A percentile compares a stretch with the other conserved stretches of the same genome.
Conservation (phyloP, 208 protist genomes). For the Leishmania tarentolae region DNA sequence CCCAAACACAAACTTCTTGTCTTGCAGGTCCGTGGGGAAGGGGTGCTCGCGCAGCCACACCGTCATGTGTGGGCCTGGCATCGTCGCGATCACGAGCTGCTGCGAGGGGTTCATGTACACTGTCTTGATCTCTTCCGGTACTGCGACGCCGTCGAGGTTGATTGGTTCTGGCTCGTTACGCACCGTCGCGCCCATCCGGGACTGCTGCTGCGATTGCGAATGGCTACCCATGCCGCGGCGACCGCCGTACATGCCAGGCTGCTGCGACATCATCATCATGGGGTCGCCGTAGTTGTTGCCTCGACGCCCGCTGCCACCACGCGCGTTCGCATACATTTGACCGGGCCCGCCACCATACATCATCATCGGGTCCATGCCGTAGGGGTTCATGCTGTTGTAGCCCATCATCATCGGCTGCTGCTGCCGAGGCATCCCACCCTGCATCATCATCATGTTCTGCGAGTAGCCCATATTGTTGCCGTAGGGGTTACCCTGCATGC, state of each 20-base stretch:
- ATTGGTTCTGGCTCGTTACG: slow-evolving; percentile 66
- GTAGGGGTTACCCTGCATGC: slow-evolving; percentile 9
- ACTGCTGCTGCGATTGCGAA: slow-evolving; percentile 8
- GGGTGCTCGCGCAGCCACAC: slow-evolving; percentile 80
- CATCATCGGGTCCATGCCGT: slow-evolving; percentile 37
- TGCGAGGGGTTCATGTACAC: slow-evolving; percentile 75
- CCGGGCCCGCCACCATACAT: slow-evolving; percentile 23
- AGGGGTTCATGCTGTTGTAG: slow-evolving; percentile 17
- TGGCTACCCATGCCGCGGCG: slow-evolving; percentile 15
- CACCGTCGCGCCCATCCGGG: background rate
- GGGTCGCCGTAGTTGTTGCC: slow-evolving; percentile 25
- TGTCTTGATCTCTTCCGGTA: slow-evolving; percentile 65
- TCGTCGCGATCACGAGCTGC: slow-evolving; percentile 73
- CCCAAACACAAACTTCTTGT: slow-evolving; percentile 74
- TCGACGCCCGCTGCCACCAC: slow-evolving; percentile 9
- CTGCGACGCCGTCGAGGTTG: slow-evolving; percentile 32
- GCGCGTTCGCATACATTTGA: slow-evolving; percentile 21
- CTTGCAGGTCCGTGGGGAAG: slow-evolving; percentile 48
- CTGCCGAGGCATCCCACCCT: slow-evolving; percentile 21
- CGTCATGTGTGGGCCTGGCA: slow-evolving; percentile 82
- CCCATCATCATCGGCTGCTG: slow-evolving; percentile 24
- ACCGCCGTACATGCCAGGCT: slow-evolving; percentile 11
- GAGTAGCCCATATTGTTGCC: slow-evolving; percentile 22
- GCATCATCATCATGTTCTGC: slow-evolving; percentile 24
- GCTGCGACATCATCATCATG: slow-evolving; percentile 34